These are phyloP conservation scores for Rhynchosporium agropyri DNA, from an alignment of 2,329 filamentous ascomycete genomes.

Conservation along the genomic window DNA sequence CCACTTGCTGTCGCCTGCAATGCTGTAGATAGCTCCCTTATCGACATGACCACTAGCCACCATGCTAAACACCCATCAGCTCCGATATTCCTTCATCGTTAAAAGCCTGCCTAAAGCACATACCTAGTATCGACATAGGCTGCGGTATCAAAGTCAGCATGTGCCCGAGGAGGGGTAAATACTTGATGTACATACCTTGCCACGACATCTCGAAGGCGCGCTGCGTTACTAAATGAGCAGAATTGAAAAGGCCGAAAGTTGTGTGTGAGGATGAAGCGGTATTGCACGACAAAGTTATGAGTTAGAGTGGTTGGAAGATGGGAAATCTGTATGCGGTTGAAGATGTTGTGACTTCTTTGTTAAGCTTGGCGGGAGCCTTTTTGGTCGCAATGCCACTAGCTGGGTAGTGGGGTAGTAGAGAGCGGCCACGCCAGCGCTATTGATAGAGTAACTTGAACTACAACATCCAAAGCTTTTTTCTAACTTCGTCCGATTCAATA, in stretches of 20 bases:
- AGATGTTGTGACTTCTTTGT: constrained; percentile 22
- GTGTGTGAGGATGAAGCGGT: constrained; percentile 10
- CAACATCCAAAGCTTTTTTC: not conserved
- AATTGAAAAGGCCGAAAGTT: constrained; percentile 16
- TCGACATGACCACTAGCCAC: constrained; percentile 78
- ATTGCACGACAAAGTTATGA: constrained; percentile 17
- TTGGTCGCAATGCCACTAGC: not conserved
- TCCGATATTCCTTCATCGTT: not conserved
- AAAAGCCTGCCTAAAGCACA: constrained; percentile 23
- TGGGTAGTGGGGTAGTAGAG: not conserved
- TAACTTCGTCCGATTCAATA: not conserved
- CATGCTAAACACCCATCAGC: constrained; percentile 59
- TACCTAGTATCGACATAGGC: constrained; percentile 67
- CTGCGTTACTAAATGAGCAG: constrained; percentile 14
- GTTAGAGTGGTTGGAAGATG: constrained; percentile 25
- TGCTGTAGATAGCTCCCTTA: constrained; percentile 82
- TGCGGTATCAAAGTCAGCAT: constrained; percentile 39
- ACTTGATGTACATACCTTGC: constrained; percentile 61
- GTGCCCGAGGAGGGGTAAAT: constrained; percentile 39
- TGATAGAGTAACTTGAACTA: not conserved
- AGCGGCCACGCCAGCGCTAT: too few species aligned
- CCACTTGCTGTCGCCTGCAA: constrained; percentile 80
- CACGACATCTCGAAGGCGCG: constrained; percentile 63
- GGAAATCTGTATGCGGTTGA: constrained; percentile 18
- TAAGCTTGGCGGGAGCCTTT: constrained; percentile 15